Base-by-base conservation (phyloP, 2,329 filamentous ascomycete species). In the Ophiosphaerella herpotricha region DNA sequence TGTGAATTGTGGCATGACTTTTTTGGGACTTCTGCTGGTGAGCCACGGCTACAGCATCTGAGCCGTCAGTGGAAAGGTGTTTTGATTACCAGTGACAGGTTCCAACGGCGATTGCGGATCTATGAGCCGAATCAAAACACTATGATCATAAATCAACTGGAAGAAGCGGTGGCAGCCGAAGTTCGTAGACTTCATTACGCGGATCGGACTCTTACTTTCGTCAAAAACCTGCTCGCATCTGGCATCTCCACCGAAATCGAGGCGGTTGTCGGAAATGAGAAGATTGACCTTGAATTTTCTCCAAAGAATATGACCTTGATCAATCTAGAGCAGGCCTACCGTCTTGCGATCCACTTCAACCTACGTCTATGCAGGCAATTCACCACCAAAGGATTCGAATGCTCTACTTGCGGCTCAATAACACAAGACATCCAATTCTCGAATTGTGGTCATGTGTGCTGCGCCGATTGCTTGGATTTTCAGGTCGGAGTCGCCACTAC, bases 381-480 rank as follows among this genome's bases (percentile, higher is more conserved):
- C 3, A 12, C 13, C 4, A 2, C 24, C 3, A 39, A 26, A 31
- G 21, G 26, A 7, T 48, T 51, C 5, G 34, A n/a, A 21, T 50
- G 40, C 16, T 39, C 47, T 11, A 18, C 35, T 13, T 54, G 51
- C 4, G 32, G 14, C n/a, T 39, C 47, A 12, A 26, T 35, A 8
- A 54, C 47, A 5, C 34, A 32, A 14, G 39, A 50, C 18, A 34
- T 52, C 12, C 21, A 42, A 18, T 49, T 46, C 36, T 45, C 46
- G 3, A 33, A 18, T 0, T 64, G 60, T 33, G 40, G 46, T 16
- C 60, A 64, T 45, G 41, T 49, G 2, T 46, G 48, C 11, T 64
- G 60, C 43, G 46, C 29, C 8, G 57, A 55, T 12, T 64, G 59
- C 36, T 49, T 62, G 33, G 33, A 47, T 13, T 48, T 42, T 16